Evolutionary conservation across 192 early-diverging fungal genomes (phyloP).

Genomic region (Backusella macrospora): DNA sequence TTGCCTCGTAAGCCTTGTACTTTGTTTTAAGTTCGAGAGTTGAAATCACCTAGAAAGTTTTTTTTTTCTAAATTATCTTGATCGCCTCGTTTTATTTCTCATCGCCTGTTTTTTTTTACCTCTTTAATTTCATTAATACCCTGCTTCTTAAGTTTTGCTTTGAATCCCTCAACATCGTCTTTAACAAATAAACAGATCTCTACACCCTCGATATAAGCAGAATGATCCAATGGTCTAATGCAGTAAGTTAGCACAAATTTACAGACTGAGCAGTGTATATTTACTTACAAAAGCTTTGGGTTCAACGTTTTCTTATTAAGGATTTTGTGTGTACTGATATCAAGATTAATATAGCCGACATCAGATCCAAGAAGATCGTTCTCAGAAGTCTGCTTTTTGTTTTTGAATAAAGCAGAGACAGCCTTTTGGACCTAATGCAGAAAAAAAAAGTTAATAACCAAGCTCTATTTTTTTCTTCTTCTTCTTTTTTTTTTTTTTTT

Average conservation of each 20-base stretch:
- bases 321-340: slow-evolving; percentile 29
- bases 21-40: slow-evolving; percentile 75
- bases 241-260: not conserved
- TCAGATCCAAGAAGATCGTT: slow-evolving; percentile 30
- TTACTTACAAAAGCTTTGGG: slow-evolving; percentile 28
- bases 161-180: slow-evolving; percentile 73
- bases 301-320: slow-evolving; percentile 12
- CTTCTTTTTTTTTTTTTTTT: not conserved
- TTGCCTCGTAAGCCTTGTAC: slow-evolving; percentile 82
- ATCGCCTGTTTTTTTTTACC: slow-evolving; percentile 33
- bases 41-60: slow-evolving; percentile 67
- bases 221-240: slow-evolving; percentile 66
- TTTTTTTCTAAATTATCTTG: slow-evolving; percentile 8
- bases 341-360: slow-evolving; percentile 7
- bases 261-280: not conserved
- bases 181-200: slow-evolving; percentile 93
- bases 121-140: slow-evolving; percentile 62
- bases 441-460: no score
- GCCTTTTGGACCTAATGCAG: slow-evolving; percentile 26
- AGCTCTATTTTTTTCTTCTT: not conserved
- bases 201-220: slow-evolving; percentile 59
- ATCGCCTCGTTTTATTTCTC: not conserved
- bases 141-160: slow-evolving; percentile 66
- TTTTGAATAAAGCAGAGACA: slow-evolving; percentile 30
- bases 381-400: slow-evolving; percentile 1